Percentiles rank a stretch among this genome's conserved stretches.
phyloP scores from a whole-genome alignment of 78 protist species.

The Ministeria vibrans region DNA sequence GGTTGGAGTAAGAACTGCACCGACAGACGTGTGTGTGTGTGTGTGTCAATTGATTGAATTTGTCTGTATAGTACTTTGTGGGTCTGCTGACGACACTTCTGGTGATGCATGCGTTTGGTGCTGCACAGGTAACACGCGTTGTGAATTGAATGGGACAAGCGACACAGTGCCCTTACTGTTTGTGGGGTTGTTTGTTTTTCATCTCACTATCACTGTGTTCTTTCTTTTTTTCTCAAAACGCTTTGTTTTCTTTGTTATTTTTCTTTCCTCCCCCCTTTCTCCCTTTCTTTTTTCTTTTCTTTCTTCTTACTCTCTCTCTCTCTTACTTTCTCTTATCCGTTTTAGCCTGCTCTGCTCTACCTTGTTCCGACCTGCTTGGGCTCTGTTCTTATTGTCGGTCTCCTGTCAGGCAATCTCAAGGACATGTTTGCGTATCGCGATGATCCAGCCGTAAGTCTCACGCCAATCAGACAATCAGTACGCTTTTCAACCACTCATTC shows the following conservation, averaged over 20 bases:
- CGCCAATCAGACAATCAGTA: no score
- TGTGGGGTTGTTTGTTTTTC: neutral
- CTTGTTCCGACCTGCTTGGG: conserved; percentile 70
- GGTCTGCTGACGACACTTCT: conserved; percentile 69
- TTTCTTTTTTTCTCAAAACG: neutral
- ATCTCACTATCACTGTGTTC: neutral
- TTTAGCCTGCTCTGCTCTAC: conserved; percentile 84
- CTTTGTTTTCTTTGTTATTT: neutral
- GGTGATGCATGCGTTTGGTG: conserved; percentile 75
- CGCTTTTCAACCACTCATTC: no score
- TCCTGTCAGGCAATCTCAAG: conserved; percentile 33
- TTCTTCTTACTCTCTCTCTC: neutral
- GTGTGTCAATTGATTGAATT: conserved; percentile 49
- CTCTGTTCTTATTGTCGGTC: conserved; percentile 20
- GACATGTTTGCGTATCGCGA: conserved; percentile 1
- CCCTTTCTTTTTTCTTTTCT: neutral
- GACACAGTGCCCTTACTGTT: neutral
- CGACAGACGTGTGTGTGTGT: conserved; percentile 14
- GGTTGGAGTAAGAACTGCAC: neutral
- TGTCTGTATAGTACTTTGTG: conserved; percentile 48
- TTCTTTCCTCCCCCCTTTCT: neutral
- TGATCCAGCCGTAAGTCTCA: no score
- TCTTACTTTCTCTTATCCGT: neutral
- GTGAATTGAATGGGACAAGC: no score
- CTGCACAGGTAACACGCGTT: conserved; percentile 71